Evolutionary conservation across 345 rosid species (phyloP), one percentile per base, ranked within the genome.

Genomic region (Salix brachista): DNA sequence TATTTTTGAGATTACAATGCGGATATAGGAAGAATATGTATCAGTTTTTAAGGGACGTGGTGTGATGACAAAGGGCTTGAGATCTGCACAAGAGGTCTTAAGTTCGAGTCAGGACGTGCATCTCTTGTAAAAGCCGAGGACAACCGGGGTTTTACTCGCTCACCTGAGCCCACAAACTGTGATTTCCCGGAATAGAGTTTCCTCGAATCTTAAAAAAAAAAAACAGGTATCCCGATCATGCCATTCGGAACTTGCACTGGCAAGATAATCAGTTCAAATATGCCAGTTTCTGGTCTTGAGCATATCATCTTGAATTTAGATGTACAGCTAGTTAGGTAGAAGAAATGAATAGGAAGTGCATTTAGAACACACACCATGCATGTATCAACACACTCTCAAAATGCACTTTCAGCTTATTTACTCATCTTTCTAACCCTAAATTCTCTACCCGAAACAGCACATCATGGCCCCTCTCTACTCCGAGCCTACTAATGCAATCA

Each of bases 361-460:
- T 78, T 77, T 67, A 66, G 62, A 72, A 58, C 90, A 89, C 86
- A 80, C 85, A 78, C 78, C 88, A 79, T 78, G 86, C 89, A 87
- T 88, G 91, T 67, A 83, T 78, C 77, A 66, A 26, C 77, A 79
- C 91, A 89, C 86, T 68, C 86, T 76, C 80, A 80, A 75, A 72
- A 83, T 86, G 87, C 84, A 69, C 65, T 82, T 72, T 64, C 64
- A 65, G 79, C 86, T 80, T 85, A 79, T 74, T 83, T 39, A 65
- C 30, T 16, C 30, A 26, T 3, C 25, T 21, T 79, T 46, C 23
- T 42, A 18, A 75, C 39, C 58, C 71, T 72, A 50, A 46, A 70
- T 28, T 83, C 37, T 52, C 52, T 60, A 18, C 19, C 54, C 70
- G 67, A 28, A 42, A 54, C 32, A 46, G 65, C 69, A 67, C 50